Evolutionary conservation across 352 stramenopile genomes (phyloP).

Genomic region (Plasmopara muralis): DNA sequence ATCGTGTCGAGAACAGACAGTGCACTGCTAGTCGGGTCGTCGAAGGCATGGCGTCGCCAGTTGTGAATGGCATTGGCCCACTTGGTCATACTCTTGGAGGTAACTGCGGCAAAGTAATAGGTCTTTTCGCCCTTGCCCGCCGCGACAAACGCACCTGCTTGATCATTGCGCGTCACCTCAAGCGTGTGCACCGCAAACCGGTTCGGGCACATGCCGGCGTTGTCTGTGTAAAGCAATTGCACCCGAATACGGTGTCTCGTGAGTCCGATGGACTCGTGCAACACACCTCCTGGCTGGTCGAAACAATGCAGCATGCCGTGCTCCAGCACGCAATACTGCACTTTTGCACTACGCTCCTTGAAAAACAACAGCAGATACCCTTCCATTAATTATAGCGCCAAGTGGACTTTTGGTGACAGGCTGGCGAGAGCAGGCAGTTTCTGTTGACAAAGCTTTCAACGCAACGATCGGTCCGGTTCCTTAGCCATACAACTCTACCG

Average conservation of each 20-base stretch:
- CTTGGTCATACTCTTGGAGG: conserved; percentile 45
- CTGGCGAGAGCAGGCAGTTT: conserved; percentile 7
- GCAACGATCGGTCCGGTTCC: background rate
- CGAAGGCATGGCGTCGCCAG: conserved; percentile 60
- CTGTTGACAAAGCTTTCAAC: conserved; percentile 20
- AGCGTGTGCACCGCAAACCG: conserved; percentile 48
- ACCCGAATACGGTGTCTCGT: conserved; percentile 62
- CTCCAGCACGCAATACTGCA: conserved; percentile 69
- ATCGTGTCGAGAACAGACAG: conserved; percentile 25
- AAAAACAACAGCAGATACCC: conserved; percentile 63
- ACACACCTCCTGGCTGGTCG: conserved; percentile 28
- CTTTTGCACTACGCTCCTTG: conserved; percentile 31
- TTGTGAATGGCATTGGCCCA: conserved; percentile 71
- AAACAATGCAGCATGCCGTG: conserved; percentile 52
- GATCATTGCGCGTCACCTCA: conserved; percentile 48
- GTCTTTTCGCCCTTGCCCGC: conserved; percentile 28
- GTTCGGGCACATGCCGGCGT: conserved; percentile 51
- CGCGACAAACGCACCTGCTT: conserved; percentile 34
- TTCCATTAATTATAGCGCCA: conserved; percentile 37
- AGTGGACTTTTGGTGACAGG: conserved; percentile 14
- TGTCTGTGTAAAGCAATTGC: conserved; percentile 31
- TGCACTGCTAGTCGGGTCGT: conserved; percentile 35
- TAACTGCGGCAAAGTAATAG: conserved; percentile 45
- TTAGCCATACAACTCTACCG: too few species aligned
- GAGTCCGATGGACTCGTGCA: conserved; percentile 41